phyloP scores from a whole-genome alignment of 106 monocot species.

The Iris macrosiphon region DNA sequence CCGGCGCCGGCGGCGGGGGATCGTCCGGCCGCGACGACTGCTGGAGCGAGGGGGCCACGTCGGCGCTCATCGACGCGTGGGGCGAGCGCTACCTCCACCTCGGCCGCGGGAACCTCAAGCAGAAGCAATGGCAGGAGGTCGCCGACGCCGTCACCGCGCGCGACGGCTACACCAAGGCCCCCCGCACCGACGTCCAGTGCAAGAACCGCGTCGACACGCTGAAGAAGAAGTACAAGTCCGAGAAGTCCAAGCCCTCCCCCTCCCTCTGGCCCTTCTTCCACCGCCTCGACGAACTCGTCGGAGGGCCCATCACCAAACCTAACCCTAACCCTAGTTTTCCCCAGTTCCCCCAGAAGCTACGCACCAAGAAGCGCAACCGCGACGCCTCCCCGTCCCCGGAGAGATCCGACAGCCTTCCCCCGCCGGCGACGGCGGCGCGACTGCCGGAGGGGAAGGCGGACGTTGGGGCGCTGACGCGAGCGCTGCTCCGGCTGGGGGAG shows the following conservation, averaged over 20 bases:
- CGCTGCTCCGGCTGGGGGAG: constrained; percentile 57
- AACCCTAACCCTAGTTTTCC: no score
- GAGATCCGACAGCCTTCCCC: constrained; percentile 3
- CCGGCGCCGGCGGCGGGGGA: constrained; percentile 1
- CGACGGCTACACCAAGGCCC: constrained; percentile 57
- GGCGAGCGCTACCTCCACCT: constrained; percentile 70
- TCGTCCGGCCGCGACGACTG: constrained; percentile 43
- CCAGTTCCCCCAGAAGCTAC: constrained; percentile 31
- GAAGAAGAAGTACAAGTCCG: constrained; percentile 88
- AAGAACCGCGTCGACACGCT: constrained; percentile 94
- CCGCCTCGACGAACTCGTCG: constrained; percentile 64
- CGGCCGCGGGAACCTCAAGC: constrained; percentile 65
- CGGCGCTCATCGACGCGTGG: constrained; percentile 74
- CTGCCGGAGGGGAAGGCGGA: not conserved
- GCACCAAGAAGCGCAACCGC: constrained; percentile 6
- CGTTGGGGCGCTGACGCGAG: constrained; percentile 25
- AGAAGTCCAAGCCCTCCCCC: constrained; percentile 42
- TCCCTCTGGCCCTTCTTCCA: constrained; percentile 72
- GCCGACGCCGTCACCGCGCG: constrained; percentile 70
- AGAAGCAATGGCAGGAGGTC: constrained; percentile 92
- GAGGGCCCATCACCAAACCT: constrained; percentile 12
- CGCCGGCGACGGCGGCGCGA: constrained; percentile 12
- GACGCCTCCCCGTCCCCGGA: not conserved
- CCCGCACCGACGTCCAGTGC: constrained; percentile 71
- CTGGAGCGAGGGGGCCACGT: constrained; percentile 73